Evolutionary conservation across 129 eudicot genomes (phyloP), one percentile per base, ranked within the genome.

Genomic region (Artemisia tridentata): DNA sequence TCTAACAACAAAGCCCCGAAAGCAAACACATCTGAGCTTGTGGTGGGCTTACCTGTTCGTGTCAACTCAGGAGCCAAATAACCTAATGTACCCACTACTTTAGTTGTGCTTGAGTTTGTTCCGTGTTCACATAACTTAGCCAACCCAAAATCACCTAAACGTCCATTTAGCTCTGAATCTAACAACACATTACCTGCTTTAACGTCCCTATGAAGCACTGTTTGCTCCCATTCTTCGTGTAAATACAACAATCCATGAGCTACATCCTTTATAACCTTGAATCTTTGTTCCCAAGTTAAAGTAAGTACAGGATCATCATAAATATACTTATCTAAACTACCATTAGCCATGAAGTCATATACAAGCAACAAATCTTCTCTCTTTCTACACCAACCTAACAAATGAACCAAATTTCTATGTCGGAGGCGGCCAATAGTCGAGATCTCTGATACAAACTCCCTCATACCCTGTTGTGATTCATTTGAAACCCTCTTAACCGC

Each of bases 1-100:
- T 91, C 97, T 47, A 91, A 73, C 81, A 91, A 34, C 72, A 91
- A 80, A n/a, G 92, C 96, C 38, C 97, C 97, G 38, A 91, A 91
- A 34, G 96, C 97, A 71, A 84, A 91, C 78, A 88, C 96, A 65
- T 91, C 96, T 0, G 96, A 91, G 73, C 82, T 84, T 5, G 85
- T 66, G 14, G 97, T 88, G 25, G 97, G 92, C 86, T 82, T 88
- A 17, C 97, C 97, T 0, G 90, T 91, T 23, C 85, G 84, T 56
- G 96, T 86, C 52, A 91, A 81, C 80, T 91, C 97, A 5, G 97
- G 97, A n/a, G 97, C 96, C 34, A 91, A 72, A 76, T 91, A 91
- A 53, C 96, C 96, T 48, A 91, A 69, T 13, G 97, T 91, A 13
- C 97, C 96, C 63, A 91, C 96, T 31, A 91, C 97, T 76, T 79